phyloP scores from a whole-genome alignment of 371 early-diverging fungal genomes.

The Apophysomyces ossiformis region DNA sequence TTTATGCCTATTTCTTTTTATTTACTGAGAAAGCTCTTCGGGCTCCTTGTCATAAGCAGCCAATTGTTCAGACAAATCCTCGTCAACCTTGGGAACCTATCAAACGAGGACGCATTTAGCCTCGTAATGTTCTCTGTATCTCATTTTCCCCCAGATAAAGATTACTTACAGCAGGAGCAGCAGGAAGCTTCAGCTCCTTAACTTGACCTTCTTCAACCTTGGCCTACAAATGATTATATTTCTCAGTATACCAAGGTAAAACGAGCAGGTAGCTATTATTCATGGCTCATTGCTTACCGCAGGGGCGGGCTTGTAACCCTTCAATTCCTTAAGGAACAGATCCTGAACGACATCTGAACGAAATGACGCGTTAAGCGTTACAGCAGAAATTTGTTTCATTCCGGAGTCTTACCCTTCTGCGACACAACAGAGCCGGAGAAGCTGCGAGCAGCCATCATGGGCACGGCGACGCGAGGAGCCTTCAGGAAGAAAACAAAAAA shows the following conservation, averaged over 20 bases:
- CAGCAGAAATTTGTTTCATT: not conserved
- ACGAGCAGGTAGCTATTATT: not conserved
- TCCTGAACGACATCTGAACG: constrained; percentile 53
- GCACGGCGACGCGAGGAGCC: constrained; percentile 32
- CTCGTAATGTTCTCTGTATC: not conserved
- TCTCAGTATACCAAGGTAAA: not conserved
- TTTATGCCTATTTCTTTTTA: not conserved
- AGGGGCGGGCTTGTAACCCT: constrained; percentile 58
- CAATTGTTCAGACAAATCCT: constrained; percentile 50
- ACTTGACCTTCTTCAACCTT: constrained; percentile 45
- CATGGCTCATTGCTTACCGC: constrained; percentile 32
- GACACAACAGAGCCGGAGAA: constrained; percentile 44
- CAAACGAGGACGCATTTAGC: not conserved
- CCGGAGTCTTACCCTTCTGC: constrained; percentile 46
- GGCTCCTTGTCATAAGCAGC: constrained; percentile 54
- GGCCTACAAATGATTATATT: constrained; percentile 21
- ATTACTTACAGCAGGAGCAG: constrained; percentile 49
- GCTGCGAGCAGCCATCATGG: constrained; percentile 48
- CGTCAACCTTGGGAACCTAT: constrained; percentile 50
- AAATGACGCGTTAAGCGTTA: not conserved
- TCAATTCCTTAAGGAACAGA: constrained; percentile 56
- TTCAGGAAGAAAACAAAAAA: constrained; percentile 7
- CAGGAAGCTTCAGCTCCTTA: constrained; percentile 58
- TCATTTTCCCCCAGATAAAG: not conserved
- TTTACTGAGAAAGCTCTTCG: constrained; percentile 48